These are phyloP conservation scores for Hordeum marinum DNA, from an alignment of 176 grass and related monocot species.

Conservation along the genomic window DNA sequence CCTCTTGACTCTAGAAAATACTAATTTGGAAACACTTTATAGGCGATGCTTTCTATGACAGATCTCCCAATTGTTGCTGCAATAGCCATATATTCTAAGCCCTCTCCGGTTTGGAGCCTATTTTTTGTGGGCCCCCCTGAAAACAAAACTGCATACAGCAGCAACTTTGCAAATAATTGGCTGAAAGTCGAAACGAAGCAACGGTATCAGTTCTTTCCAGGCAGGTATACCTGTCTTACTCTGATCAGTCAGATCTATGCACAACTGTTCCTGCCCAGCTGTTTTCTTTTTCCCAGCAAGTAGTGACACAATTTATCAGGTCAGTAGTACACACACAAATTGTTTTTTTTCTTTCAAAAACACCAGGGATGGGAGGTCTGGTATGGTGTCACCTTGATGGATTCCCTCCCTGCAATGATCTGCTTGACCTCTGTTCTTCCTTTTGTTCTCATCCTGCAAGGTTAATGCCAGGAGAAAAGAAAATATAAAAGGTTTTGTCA, in stretches of 20 bases:
- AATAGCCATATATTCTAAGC: not conserved
- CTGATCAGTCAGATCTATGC: not conserved
- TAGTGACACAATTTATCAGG: not conserved
- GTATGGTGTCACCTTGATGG: slow-evolving; percentile 35
- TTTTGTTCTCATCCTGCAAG: slow-evolving; percentile 27
- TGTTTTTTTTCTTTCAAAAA: not conserved
- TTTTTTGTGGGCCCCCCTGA: not conserved
- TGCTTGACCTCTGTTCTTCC: slow-evolving; percentile 32
- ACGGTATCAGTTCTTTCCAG: not conserved
- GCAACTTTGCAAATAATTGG: not conserved
- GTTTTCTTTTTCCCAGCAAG: not conserved
- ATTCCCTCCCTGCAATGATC: slow-evolving; percentile 7
- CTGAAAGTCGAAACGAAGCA: not conserved
- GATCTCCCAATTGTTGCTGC: slow-evolving; percentile 1
- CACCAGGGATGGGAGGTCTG: slow-evolving; percentile 2
- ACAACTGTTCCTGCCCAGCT: not conserved
- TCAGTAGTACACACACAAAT: not conserved
- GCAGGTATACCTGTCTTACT: not conserved
- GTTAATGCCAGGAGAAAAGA: slow-evolving; percentile 5
- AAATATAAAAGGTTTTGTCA: slow-evolving; percentile 21
- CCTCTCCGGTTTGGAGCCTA: not conserved
- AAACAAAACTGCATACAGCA: not conserved
- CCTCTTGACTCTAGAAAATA: slow-evolving; percentile 6
- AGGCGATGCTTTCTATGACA: not conserved
- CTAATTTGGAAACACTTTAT: not conserved